Evolutionary conservation across 2,329 filamentous ascomycete species (phyloP), one percentile per base, ranked within the genome.

Genomic region (Microascus cirrosus): DNA sequence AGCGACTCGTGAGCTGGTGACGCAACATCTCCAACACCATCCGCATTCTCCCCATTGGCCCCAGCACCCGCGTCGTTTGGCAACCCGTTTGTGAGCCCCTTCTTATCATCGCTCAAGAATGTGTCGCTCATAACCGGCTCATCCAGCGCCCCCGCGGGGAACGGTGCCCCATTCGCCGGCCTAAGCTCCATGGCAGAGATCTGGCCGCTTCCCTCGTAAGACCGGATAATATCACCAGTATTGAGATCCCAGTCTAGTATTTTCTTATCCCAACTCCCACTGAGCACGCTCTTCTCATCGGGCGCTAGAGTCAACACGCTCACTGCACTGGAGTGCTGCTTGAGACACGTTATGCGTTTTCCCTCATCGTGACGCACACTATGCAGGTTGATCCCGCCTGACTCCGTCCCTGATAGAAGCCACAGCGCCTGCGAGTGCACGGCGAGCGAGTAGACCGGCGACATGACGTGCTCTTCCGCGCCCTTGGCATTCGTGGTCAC

Each of bases 281-380:
- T 97, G 60, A 96, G 82, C 53, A 97, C 81, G 0, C 87, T 91
- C 45, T 84, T 81, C 59, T 85, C 81, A 68, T 95, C 87, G 62
- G 93, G 87, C 18, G 89, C 88, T 59, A 97, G 72, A 3, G 96
- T 86, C 59, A 99, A 73, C 5, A 95, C 90, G 22, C 91, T 96
- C 20, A 99, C 94, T 0, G 94, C 93, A 53, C 92, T 96, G 1
- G 85, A 90, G 69, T 99, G 94, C 63, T 87, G 84, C 61, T 87
- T 85, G 24, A 99, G 76, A 36, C 86, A 87, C 10, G 85, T 81
- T 58, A 99, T 95, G 55, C 89, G 83, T 69, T 92, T 95, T 12
- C 94, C 94, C 71, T 97, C 94, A 63, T 96, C 90, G 66, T 99
- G 93, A 7, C 94, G 85, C 56, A 96, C 88, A 39, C 90, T 93